These are phyloP conservation scores for Ramularia collo-cygni DNA, from an alignment of 2,329 filamentous ascomycete genomes.

Conservation along the genomic window DNA sequence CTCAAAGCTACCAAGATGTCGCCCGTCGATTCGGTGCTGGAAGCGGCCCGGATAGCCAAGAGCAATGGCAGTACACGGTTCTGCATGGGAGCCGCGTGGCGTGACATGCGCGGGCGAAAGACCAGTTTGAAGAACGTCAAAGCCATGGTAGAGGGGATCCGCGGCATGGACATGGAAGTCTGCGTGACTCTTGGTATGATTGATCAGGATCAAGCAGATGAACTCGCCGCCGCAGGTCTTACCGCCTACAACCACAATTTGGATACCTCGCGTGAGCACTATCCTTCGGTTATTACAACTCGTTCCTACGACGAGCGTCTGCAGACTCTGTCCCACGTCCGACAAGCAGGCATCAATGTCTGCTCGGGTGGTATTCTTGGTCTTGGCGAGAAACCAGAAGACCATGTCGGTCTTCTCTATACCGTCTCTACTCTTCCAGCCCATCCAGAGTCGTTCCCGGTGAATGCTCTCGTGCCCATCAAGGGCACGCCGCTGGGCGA, in stretches of 20 bases:
- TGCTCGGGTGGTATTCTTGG: slow-evolving; percentile 87
- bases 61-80: slow-evolving; percentile 83
- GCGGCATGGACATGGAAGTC: slow-evolving; percentile 76
- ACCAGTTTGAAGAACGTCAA: slow-evolving; percentile 76
- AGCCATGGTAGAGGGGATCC: slow-evolving; percentile 76
- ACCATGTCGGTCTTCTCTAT: slow-evolving; percentile 76
- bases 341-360: slow-evolving; percentile 80
- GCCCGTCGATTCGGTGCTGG: slow-evolving; percentile 72
- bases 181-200: slow-evolving; percentile 96
- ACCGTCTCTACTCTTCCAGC: slow-evolving; percentile 72
- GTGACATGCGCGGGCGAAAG: slow-evolving; percentile 88
- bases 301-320: slow-evolving; percentile 81
- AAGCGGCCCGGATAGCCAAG: slow-evolving; percentile 68
- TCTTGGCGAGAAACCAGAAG: slow-evolving; percentile 68
- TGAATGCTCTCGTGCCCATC: slow-evolving; percentile 86
- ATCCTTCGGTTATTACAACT: slow-evolving; percentile 79
- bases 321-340: slow-evolving; percentile 69
- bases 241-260: slow-evolving; percentile 95
- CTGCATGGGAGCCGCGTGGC: slow-evolving; percentile 93
- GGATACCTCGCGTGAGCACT: slow-evolving; percentile 83
- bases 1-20: slow-evolving; percentile 74
- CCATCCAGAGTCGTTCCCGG: slow-evolving; percentile 85
- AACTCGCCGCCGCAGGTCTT: slow-evolving; percentile 75
- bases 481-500: slow-evolving; percentile 81
- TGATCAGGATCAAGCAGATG: slow-evolving; percentile 64